Evolutionary conservation across 2,329 filamentous ascomycete genomes (phyloP).

Genomic region (Neonectria magnoliae): DNA sequence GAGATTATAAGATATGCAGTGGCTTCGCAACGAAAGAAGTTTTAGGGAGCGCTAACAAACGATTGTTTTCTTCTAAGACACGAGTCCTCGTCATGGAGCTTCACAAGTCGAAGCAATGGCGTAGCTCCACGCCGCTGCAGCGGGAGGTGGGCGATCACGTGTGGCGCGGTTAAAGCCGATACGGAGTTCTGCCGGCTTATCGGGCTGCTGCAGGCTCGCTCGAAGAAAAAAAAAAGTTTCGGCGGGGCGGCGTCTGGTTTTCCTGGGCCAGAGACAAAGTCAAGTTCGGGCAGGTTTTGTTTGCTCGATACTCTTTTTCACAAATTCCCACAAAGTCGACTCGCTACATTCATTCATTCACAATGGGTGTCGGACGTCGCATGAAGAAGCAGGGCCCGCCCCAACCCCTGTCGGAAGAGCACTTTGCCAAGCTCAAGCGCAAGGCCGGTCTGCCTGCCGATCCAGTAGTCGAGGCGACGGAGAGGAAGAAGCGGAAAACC

Average conservation of each 20-base stretch:
- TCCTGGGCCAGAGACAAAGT: conserved; percentile 30
- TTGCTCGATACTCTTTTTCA: conserved; percentile 27
- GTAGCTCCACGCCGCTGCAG: conserved; percentile 26
- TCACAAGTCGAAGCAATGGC: conserved; percentile 12
- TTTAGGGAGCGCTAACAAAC: background rate
- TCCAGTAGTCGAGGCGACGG: conserved; percentile 64
- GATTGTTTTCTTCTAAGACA: conserved; percentile 6
- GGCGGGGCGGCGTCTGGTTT: conserved; percentile 47
- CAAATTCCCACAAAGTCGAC: conserved; percentile 21
- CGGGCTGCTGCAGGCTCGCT: conserved; percentile 40
- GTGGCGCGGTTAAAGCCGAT: conserved; percentile 34
- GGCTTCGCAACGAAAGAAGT: background rate
- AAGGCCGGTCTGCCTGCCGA: conserved; percentile 79
- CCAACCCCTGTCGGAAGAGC: conserved; percentile 81
- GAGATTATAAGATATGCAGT: background rate
- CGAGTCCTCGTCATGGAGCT: conserved; percentile 34
- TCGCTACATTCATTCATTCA: conserved; percentile 46
- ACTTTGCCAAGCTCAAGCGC: conserved; percentile 82
- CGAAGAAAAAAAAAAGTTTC: conserved; percentile 53
- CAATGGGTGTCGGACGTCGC: conserved; percentile 88
- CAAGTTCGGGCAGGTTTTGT: conserved; percentile 32
- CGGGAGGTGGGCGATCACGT: conserved; percentile 36
- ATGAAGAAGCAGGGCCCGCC: conserved; percentile 97
- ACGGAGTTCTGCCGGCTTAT: conserved; percentile 49
- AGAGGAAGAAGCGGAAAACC: conserved; percentile 67